phyloP scores from a whole-genome alignment of 208 protist species.

The Porcisia hertigi region DNA sequence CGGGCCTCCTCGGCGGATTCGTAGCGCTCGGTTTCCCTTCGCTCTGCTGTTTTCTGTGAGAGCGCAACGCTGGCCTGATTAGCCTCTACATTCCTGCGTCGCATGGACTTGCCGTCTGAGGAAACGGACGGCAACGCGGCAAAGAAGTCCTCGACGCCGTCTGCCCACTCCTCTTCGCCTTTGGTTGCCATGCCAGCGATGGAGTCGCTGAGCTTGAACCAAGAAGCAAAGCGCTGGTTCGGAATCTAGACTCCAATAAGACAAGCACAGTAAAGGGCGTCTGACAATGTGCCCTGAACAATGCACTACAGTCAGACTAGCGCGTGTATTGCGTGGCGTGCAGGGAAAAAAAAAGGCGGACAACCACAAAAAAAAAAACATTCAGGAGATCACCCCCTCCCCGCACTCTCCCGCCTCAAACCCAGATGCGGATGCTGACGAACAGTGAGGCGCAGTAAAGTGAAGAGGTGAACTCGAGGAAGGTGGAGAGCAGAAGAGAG shows the following conservation, averaged over 20 bases:
- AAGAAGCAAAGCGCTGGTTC: not conserved
- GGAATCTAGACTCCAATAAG: not conserved
- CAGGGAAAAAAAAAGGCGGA: not conserved
- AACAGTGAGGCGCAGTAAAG: not conserved
- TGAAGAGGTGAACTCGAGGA: not conserved
- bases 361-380: not conserved
- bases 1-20: slow-evolving; percentile 51
- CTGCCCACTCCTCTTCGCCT: slow-evolving; percentile 60
- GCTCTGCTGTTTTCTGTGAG: slow-evolving; percentile 9
- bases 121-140: slow-evolving; percentile 44
- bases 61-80: slow-evolving; percentile 14
- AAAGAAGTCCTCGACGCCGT: slow-evolving; percentile 70
- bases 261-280: not conserved
- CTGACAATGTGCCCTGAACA: not conserved
- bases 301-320: not conserved
- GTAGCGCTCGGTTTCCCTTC: slow-evolving; percentile 27
- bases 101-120: slow-evolving; percentile 36
- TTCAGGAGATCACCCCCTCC: no score
- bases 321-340: no score
- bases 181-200: slow-evolving; percentile 3
- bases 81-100: slow-evolving; percentile 52
- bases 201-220: not conserved
- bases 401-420: not conserved
- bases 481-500: not conserved
- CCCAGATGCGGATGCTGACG: not conserved